Conservation (phyloP, 1,284 basidiomycete genomes). For the Ganoderma boninense region DNA sequence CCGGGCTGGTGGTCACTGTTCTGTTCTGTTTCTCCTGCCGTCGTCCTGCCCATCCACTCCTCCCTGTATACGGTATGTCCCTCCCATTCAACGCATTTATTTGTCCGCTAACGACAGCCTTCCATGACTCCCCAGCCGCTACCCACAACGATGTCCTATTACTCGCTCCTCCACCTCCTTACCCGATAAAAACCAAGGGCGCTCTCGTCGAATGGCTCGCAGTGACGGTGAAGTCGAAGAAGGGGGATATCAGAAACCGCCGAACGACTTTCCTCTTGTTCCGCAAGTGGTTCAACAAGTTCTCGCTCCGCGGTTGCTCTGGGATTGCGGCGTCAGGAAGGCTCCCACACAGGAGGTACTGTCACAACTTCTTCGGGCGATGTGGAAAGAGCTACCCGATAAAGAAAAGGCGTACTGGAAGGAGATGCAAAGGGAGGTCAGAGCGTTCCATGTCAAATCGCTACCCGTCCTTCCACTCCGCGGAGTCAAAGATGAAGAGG, state of each 20-base stretch:
- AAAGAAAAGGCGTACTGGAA: not conserved
- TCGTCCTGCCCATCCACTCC: not conserved
- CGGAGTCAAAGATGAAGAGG: not conserved
- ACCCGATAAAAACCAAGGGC: not conserved
- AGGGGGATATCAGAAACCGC: not conserved
- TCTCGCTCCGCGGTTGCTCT: not conserved
- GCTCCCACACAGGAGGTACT: not conserved
- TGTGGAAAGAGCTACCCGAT: not conserved
- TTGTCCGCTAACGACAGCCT: not conserved
- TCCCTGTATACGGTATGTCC: not conserved
- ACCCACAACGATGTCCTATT: not conserved
- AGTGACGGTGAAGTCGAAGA: not conserved
- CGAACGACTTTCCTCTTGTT: not conserved
- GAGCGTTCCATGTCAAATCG: not conserved
- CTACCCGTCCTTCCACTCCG: not conserved
- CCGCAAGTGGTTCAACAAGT: not conserved
- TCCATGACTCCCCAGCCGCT: not conserved
- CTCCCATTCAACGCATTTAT: not conserved
- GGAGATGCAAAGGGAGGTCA: not conserved
- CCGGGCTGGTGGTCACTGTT: not conserved
- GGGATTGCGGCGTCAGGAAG: not conserved
- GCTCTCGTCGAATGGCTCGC: not conserved
- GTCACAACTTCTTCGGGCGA: not conserved
- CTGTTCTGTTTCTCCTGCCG: not conserved
- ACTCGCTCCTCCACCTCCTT: not conserved